These are phyloP conservation scores for Stemphylium beticola DNA, from an alignment of 2,329 filamentous ascomycete genomes.

Conservation along the genomic window DNA sequence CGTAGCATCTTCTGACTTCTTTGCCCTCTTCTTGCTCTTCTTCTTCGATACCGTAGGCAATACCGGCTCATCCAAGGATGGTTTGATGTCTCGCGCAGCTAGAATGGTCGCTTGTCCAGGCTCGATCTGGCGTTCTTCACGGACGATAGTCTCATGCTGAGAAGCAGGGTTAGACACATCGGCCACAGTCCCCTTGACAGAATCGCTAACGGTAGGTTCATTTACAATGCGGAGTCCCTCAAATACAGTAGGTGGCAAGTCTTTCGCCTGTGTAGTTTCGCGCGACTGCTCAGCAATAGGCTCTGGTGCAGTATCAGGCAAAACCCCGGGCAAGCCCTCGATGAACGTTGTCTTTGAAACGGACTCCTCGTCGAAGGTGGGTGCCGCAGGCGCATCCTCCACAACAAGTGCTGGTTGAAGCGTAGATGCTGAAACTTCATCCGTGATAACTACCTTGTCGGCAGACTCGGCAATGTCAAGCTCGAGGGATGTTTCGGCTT, in stretches of 20 bases:
- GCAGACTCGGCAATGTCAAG: background rate
- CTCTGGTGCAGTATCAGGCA: constrained; percentile 1
- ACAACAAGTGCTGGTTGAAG: constrained; percentile 7
- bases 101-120: constrained; percentile 15
- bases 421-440: background rate
- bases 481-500: constrained; percentile 3
- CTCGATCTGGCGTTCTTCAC: constrained; percentile 6
- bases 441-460: background rate
- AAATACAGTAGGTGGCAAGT: background rate
- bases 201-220: background rate
- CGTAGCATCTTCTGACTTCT: constrained; percentile 23
- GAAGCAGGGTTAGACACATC: background rate
- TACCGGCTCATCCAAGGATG: constrained; percentile 9
- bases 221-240: background rate
- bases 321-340: constrained; percentile 3
- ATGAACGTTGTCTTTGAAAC: constrained; percentile 10
- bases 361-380: constrained; percentile 26
- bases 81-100: constrained; percentile 8
- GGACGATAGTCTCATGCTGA: background rate
- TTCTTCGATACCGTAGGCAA: constrained; percentile 20
- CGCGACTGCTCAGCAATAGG: background rate
- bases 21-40: constrained; percentile 38
- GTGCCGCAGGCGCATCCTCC: constrained; percentile 4
- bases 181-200: background rate
- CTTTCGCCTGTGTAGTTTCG: background rate